Conservation (phyloP, 352 stramenopile species). For the Pythium rhizo-oryzae region DNA sequence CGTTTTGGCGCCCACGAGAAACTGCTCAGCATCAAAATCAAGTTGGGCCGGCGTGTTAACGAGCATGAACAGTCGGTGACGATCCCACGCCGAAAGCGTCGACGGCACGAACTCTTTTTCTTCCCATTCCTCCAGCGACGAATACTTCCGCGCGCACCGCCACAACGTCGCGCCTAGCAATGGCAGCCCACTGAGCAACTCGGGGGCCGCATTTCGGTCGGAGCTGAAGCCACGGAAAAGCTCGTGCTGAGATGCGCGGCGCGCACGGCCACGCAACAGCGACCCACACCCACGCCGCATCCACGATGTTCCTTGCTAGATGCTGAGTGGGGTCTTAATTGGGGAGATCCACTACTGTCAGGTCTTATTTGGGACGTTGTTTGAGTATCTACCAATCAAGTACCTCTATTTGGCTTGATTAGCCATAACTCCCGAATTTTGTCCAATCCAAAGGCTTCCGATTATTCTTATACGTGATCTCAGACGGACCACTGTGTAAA, state of each 20-base stretch:
- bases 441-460: too few species aligned
- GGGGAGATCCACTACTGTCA: neutral
- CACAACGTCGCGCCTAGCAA: slow-evolving; percentile 23
- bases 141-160: slow-evolving; percentile 22
- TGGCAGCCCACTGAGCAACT: slow-evolving; percentile 22
- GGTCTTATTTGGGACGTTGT: neutral
- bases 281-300: neutral
- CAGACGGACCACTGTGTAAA: neutral
- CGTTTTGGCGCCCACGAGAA: slow-evolving; percentile 16
- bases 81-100: slow-evolving; percentile 23
- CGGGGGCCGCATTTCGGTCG: neutral
- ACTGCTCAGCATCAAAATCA: slow-evolving; percentile 25
- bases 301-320: too few species aligned
- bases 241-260: neutral
- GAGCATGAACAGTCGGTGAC: slow-evolving; percentile 25
- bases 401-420: neutral
- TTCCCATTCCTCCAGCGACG: slow-evolving; percentile 15
- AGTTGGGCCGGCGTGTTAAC: slow-evolving; percentile 23
- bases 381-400: neutral
- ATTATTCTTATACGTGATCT: neutral
- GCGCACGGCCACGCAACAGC: neutral
- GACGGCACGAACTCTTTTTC: slow-evolving; percentile 19
- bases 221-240: neutral
- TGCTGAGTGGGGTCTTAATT: neutral
- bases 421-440: too few species aligned